Percentiles rank a stretch among this genome's conserved stretches.
Conservation (phyloP, 1,284 basidiomycete species). For the Sanguinoderma infundibulare region DNA sequence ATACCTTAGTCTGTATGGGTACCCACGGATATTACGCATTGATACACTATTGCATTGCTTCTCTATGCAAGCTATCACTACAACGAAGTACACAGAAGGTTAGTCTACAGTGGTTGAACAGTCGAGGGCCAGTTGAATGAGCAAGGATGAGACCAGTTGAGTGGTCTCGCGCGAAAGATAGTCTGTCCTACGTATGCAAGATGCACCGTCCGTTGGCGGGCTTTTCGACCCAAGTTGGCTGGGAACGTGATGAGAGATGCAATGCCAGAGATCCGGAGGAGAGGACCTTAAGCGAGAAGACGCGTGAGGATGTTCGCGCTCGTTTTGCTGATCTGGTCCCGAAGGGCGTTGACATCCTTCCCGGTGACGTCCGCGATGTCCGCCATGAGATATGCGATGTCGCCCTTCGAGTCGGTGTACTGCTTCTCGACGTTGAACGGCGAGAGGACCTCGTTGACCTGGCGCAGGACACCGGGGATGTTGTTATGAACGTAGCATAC, state of each 20-base stretch:
- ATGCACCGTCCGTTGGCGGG: slow-evolving; percentile 39
- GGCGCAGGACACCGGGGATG: slow-evolving; percentile 95
- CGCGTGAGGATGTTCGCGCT: slow-evolving; percentile 89
- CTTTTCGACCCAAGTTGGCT: slow-evolving; percentile 27
- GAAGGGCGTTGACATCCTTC: slow-evolving; percentile 82
- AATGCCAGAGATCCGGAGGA: background rate
- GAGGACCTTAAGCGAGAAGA: slow-evolving; percentile 67
- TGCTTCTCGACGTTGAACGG: slow-evolving; percentile 99
- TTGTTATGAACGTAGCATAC: slow-evolving; percentile 98
- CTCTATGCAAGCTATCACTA: slow-evolving; percentile 17
- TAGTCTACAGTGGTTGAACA: slow-evolving; percentile 27
- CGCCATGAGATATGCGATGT: slow-evolving; percentile 94
- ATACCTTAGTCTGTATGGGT: slow-evolving; percentile 8
- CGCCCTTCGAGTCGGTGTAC: slow-evolving; percentile 95
- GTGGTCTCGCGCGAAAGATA: slow-evolving; percentile 32
- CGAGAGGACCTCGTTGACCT: slow-evolving; percentile 92
- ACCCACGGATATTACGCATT: slow-evolving; percentile 6
- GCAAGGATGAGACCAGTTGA: slow-evolving; percentile 40
- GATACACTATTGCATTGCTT: slow-evolving; percentile 19
- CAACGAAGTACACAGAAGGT: slow-evolving; percentile 21
- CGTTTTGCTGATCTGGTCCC: slow-evolving; percentile 83
- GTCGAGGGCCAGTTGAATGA: slow-evolving; percentile 38
- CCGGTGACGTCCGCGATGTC: slow-evolving; percentile 93
- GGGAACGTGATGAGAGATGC: background rate
- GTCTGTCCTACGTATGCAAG: slow-evolving; percentile 17